Evolutionary conservation across 306 rosid species (phyloP).

Genomic region (Prunus mira): DNA sequence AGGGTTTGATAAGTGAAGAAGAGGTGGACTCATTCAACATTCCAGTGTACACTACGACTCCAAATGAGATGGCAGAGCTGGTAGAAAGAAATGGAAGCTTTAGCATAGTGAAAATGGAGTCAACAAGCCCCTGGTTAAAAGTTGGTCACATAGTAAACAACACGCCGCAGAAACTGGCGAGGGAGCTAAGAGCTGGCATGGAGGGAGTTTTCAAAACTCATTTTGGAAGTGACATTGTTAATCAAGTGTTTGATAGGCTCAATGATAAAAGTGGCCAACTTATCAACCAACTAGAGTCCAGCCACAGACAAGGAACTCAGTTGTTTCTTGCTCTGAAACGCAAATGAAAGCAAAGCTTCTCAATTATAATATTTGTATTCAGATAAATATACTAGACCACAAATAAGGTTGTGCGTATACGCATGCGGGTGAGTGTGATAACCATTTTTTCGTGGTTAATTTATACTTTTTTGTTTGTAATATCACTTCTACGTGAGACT

Average conservation of each 20-base stretch:
- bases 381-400: not conserved
- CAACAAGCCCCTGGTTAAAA: not conserved
- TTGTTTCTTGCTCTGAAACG: constrained; percentile 2
- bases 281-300: not conserved
- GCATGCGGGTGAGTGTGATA: not conserved
- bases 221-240: constrained; percentile 3
- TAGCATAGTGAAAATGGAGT: constrained; percentile 1
- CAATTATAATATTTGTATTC: not conserved
- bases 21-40: constrained; percentile 11
- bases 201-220: not conserved
- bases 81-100: constrained; percentile 9
- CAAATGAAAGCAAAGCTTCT: not conserved
- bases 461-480: not conserved
- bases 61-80: not conserved
- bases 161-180: not conserved
- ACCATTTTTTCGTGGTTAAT: not conserved
- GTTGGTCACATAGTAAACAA: not conserved
- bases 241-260: constrained; percentile 2
- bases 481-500: not conserved
- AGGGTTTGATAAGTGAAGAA: not conserved
- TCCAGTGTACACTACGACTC: not conserved
- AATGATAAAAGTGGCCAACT: not conserved
- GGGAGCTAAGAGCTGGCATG: constrained; percentile 1
- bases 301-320: not conserved
- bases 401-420: not conserved